Base-by-base conservation (phyloP, 2,329 filamentous ascomycete species). In the Penicillium sp. region DNA sequence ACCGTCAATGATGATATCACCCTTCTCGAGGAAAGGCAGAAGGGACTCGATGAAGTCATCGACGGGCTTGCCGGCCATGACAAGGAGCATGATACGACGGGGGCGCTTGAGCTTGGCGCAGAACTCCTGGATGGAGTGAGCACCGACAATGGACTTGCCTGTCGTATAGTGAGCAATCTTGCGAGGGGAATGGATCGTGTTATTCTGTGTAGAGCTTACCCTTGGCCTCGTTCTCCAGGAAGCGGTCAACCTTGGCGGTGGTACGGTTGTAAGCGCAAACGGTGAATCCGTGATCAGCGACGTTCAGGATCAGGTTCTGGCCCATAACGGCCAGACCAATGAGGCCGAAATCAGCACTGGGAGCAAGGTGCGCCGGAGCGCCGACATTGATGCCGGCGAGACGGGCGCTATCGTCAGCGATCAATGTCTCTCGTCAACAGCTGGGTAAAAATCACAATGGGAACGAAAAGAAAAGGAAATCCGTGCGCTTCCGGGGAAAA, bases 211-310 rank as follows among this genome's bases (percentile, higher is more conserved):
- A 13, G 38, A 29, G 53, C 74, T 63, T 66, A 79, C 78, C 87
- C 81, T 91, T 89, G 71, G 87, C 87, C 77, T 91, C 87, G 75
- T 95, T 91, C 60, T 79, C 84, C 62, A 95, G 77, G 82, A 95
- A 95, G 64, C 80, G 80, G 79, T 97, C 90, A 74, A 98, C 93
- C 84, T 98, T 98, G 75, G 88, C 83, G 64, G 96, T 88, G 64
- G 93, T 98, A 75, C 93, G 87, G 85, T 98, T 98, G 84, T 87
- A 98, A 64, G 91, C 93, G 75, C 91, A 87, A 69, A 98, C 88
- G 71, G 88, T 97, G 83, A 94, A 97, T 69, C 90, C 86, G 66
- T 91, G 83, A 73, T 93, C 87, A 65, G 87, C 87, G 77, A 85
- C 87, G 75, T 93, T 93, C 69, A 93, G 75, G 72, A 93, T 90